phyloP scores from a whole-genome alignment of 306 rosid species.

The Trifolium fragiferum region DNA sequence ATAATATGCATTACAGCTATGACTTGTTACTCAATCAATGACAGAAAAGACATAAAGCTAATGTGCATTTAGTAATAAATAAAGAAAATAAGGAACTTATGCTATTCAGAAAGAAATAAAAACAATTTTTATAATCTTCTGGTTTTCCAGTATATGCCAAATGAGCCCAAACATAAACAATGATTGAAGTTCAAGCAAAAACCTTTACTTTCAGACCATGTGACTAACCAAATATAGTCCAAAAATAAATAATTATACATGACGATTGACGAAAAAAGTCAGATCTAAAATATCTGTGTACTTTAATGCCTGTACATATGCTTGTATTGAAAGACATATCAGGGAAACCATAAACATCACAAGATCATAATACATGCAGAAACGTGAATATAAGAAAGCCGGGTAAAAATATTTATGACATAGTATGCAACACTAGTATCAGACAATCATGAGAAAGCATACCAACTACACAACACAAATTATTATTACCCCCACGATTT shows the following conservation, averaged over 20 bases:
- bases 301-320: background rate
- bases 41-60: slow-evolving; percentile 29
- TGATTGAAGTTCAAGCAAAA: slow-evolving; percentile 31
- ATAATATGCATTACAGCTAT: slow-evolving; percentile 19
- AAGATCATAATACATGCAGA: slow-evolving; percentile 6
- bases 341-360: slow-evolving; percentile 13
- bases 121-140: background rate
- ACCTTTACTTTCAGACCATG: background rate
- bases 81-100: slow-evolving; percentile 16
- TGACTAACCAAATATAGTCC: slow-evolving; percentile 9
- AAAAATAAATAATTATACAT: background rate
- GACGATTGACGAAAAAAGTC: slow-evolving; percentile 22
- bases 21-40: slow-evolving; percentile 18
- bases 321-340: slow-evolving; percentile 3
- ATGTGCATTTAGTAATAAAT: slow-evolving; percentile 16
- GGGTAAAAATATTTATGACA: slow-evolving; percentile 4
- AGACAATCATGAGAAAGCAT: slow-evolving; percentile 14
- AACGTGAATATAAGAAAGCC: background rate
- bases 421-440: background rate
- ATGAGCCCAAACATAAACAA: slow-evolving; percentile 15
- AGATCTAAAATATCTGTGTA: slow-evolving; percentile 24
- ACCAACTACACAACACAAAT: slow-evolving; percentile 31
- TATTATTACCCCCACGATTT: slow-evolving; percentile 63
- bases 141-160: slow-evolving; percentile 1
- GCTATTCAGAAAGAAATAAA: slow-evolving; percentile 9